These are phyloP conservation scores for Tremella yokohamensis DNA, from an alignment of 768 basidiomycete species.

Conservation along the genomic window DNA sequence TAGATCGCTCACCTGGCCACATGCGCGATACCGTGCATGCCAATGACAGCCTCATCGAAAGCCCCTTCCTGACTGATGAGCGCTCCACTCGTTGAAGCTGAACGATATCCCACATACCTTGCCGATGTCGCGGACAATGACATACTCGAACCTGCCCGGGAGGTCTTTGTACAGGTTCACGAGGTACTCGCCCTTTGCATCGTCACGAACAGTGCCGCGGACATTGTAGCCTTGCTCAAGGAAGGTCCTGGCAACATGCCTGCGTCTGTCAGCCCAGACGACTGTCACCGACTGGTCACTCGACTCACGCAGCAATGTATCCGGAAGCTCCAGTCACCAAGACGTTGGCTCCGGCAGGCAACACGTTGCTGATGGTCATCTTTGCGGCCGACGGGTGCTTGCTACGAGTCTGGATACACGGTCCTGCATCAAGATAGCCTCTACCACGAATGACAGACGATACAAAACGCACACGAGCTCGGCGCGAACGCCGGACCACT, in stretches of 20 bases:
- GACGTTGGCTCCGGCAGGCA: constrained; percentile 1
- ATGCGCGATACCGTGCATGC: constrained; percentile 61
- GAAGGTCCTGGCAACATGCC: constrained; percentile 22
- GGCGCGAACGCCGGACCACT: too few relatives aligned
- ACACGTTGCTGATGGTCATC: too few relatives aligned
- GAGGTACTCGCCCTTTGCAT: constrained; percentile 60
- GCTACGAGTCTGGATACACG: too few relatives aligned
- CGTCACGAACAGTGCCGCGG: constrained; percentile 64
- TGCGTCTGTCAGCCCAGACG: background rate
- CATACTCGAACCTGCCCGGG: constrained; percentile 57
- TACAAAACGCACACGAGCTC: too few relatives aligned
- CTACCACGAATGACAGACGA: too few relatives aligned
- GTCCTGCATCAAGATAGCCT: too few relatives aligned
- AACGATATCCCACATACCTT: constrained; percentile 48
- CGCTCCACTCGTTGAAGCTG: background rate
- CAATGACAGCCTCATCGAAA: constrained; percentile 73
- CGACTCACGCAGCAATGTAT: constrained; percentile 14
- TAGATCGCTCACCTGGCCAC: constrained; percentile 10
- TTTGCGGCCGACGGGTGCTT: too few relatives aligned
- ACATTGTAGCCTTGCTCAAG: constrained; percentile 58
- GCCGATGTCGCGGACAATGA: constrained; percentile 66
- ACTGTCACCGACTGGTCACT: too few relatives aligned
- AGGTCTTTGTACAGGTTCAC: constrained; percentile 58
- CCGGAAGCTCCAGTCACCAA: constrained; percentile 24
- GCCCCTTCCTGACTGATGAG: constrained; percentile 52